A percentile compares a stretch with the other conserved stretches of the same genome.
Conservation (phyloP, 345 rosid genomes). For the Trapa incisa region DNA sequence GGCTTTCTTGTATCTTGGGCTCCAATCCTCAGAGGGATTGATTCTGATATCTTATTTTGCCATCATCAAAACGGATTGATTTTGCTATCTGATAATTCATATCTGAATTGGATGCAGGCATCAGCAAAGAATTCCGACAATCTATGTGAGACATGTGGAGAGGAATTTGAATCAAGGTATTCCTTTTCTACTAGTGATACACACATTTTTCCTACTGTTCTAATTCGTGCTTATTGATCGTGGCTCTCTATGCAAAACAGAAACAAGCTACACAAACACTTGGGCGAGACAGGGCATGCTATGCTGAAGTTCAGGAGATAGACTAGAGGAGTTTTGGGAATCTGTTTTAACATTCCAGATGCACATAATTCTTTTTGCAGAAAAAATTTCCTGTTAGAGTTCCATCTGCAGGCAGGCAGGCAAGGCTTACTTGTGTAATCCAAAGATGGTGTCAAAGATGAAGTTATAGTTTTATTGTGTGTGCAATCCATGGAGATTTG, state of each 20-base stretch:
- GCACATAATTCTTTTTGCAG: background rate
- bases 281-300: slow-evolving; percentile 70
- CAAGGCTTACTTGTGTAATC: background rate
- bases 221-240: background rate
- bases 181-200: background rate
- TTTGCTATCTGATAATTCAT: slow-evolving; percentile 1
- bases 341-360: background rate
- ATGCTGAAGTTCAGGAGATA: slow-evolving; percentile 39
- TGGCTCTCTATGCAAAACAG: slow-evolving; percentile 20
- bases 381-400: background rate
- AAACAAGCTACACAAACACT: slow-evolving; percentile 60
- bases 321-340: background rate
- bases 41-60: too few species aligned
- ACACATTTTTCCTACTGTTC: background rate
- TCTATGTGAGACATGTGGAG: slow-evolving; percentile 65
- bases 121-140: slow-evolving; percentile 36
- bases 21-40: background rate
- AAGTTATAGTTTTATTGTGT: background rate
- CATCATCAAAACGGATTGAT: too few species aligned
- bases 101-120: slow-evolving; percentile 29
- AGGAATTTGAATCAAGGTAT: slow-evolving; percentile 79
- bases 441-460: background rate
- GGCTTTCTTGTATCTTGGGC: background rate
- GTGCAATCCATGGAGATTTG: background rate
- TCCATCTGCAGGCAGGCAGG: background rate